These are phyloP conservation scores for Sedum album DNA, from an alignment of 164 flowering plant species.

Conservation along the genomic window DNA sequence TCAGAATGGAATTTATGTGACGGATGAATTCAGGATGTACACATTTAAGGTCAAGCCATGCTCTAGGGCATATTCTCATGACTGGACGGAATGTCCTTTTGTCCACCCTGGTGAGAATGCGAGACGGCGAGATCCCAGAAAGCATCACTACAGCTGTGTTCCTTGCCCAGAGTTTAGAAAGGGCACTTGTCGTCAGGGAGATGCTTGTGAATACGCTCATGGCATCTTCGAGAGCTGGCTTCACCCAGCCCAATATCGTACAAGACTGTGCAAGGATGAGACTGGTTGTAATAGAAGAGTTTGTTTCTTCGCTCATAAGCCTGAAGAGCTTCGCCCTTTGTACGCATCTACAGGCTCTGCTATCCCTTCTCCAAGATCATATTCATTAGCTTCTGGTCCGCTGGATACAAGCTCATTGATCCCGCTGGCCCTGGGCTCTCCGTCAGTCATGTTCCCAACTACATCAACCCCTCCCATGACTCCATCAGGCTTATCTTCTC, in stretches of 20 bases:
- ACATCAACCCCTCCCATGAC: slow-evolving; percentile 42
- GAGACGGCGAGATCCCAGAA: slow-evolving; percentile 83
- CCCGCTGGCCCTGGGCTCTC: slow-evolving; percentile 41
- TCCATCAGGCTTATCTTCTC: slow-evolving; percentile 37
- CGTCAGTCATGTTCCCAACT: slow-evolving; percentile 27
- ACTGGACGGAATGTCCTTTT: slow-evolving; percentile 98
- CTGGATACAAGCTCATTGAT: slow-evolving; percentile 29
- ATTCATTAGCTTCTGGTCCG: slow-evolving; percentile 22
- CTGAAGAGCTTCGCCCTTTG: slow-evolving; percentile 75
- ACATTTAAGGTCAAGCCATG: slow-evolving; percentile 90
- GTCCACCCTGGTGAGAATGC: slow-evolving; percentile 98
- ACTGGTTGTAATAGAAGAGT: slow-evolving; percentile 63
- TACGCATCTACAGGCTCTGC: slow-evolving; percentile 92
- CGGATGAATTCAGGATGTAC: slow-evolving; percentile 92
- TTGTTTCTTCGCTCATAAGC: slow-evolving; percentile 86
- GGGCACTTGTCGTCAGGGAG: slow-evolving; percentile 79
- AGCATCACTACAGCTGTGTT: slow-evolving; percentile 91
- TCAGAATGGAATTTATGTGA: slow-evolving; percentile 80
- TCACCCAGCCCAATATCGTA: slow-evolving; percentile 92
- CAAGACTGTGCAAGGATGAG: slow-evolving; percentile 91
- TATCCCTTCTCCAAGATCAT: slow-evolving; percentile 75
- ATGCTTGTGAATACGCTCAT: slow-evolving; percentile 92
- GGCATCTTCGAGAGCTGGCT: slow-evolving; percentile 98
- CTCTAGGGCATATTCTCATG: slow-evolving; percentile 93
- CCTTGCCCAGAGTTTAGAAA: slow-evolving; percentile 96